A percentile compares a stretch with the other conserved stretches of the same genome.
Conservation (phyloP, 129 eudicot genomes). For the Saposhnikovia divaricata region DNA sequence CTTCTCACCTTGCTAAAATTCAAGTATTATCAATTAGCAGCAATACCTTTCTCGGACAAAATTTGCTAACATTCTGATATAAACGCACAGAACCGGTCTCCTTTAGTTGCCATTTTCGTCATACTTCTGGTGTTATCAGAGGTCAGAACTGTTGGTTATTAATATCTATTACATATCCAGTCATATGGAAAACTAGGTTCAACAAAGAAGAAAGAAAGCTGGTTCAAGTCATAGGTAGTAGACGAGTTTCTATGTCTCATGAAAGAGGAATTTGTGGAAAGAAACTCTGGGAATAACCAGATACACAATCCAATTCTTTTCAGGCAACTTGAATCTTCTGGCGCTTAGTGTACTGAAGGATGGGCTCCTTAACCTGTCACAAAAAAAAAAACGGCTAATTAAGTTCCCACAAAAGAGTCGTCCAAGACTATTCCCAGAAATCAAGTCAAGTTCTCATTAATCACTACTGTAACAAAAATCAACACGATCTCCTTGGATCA, state of each 20-base stretch:
- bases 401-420: neutral
- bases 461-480: no score
- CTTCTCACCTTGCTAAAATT: no score
- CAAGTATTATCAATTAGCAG: no score
- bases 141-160: no score
- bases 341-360: conserved; percentile 68
- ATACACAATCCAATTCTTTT: neutral
- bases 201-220: neutral
- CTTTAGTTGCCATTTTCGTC: no score
- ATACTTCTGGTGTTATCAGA: no score
- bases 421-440: neutral
- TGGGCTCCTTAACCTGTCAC: conserved; percentile 81
- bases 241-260: neutral
- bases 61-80: no score
- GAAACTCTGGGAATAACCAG: neutral
- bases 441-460: no score
- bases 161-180: no score
- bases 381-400: neutral
- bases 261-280: neutral
- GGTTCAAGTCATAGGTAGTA: neutral
- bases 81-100: no score
- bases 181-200: neutral
- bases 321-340: conserved; percentile 51
- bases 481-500: neutral
- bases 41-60: no score